A percentile compares a stretch with the other conserved stretches of the same genome.
These are phyloP conservation scores for Gypsophila paniculata DNA, from an alignment of 179 eudicot genomes.

Conservation along the genomic window DNA sequence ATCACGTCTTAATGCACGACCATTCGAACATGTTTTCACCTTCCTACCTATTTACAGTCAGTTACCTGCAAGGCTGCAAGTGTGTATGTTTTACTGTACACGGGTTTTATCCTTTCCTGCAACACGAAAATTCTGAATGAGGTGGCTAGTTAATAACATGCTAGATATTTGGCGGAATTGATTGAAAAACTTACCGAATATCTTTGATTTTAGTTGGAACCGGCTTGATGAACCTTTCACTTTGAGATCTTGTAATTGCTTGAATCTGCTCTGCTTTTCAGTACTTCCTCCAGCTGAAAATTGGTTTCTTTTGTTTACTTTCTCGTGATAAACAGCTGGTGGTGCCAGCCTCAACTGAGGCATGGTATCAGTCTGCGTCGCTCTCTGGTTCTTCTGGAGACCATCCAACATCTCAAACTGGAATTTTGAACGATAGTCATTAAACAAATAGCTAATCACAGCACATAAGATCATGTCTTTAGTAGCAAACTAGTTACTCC, in stretches of 20 bases:
- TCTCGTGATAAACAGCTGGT: conserved; percentile 92
- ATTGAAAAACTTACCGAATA: conserved; percentile 54
- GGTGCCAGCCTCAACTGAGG: conserved; percentile 92
- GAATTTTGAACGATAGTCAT: conserved; percentile 7
- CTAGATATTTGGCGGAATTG: not conserved
- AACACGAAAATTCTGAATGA: conserved; percentile 22
- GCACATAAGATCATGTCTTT: not conserved
- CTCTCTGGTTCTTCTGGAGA: conserved; percentile 61
- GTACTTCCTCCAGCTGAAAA: conserved; percentile 40
- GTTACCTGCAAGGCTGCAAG: conserved; percentile 2
- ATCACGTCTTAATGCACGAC: not conserved
- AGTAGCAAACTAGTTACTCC: not conserved
- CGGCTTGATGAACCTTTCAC: conserved; percentile 58
- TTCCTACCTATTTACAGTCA: not conserved
- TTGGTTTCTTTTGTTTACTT: conserved; percentile 59
- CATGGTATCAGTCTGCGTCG: conserved; percentile 51
- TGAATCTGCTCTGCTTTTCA: conserved; percentile 46
- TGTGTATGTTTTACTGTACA: conserved; percentile 26
- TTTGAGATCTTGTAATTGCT: conserved; percentile 60
- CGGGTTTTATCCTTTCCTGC: conserved; percentile 57
- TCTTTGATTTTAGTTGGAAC: conserved; percentile 65
- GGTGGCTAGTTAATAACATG: conserved; percentile 1
- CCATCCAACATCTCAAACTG: conserved; percentile 81
- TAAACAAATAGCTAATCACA: not conserved
- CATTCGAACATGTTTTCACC: not conserved